Evolutionary conservation across 106 monocot species (phyloP), one percentile per base, ranked within the genome.

Genomic region (Allium sativum): DNA sequence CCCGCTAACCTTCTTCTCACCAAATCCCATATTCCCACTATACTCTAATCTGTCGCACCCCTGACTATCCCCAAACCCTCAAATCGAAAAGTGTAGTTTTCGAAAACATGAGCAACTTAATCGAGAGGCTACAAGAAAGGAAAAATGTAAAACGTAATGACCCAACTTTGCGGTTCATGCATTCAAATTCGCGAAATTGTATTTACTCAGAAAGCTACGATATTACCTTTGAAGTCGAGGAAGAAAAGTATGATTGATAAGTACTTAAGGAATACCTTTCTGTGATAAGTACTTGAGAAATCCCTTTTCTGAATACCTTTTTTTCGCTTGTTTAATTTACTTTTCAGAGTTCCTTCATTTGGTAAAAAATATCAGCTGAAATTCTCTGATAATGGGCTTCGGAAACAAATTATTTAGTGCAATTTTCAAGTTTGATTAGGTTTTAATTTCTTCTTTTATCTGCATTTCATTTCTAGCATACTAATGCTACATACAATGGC

Each of bases 351-450:
- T 40, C 96, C 91, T 68, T 84, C 80, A 21, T 98, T 98, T 80
- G 96, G 96, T 62, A 98, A 98, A 77, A 91, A 82, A 58, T 98
- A 82, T 73, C 82, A 80, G 70, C 63, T 96, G 55, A 96, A 91
- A 78, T 91, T 91, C 72, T 61, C 76, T 52, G 82, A 85, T 69
- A 87, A 98, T 20, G 40, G 75, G 56, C 73, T 69, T 76, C 81
- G 52, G 84, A 91, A 66, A 78, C 70, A 7, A 84, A 91, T 79
- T 82, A 68, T 65, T 77, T 98, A 78, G 96, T 98, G 20, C 96
- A 98, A 55, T 98, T 96, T 72, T 82, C 91, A 79, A 85, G 87
- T 73, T 65, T 98, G 70, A 87, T 88, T 61, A 87, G 91, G 96
- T 98, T 77, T 56, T 62, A 40, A 21, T 65, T 4, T 40, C 10